phyloP scores from a whole-genome alignment of 495 filamentous ascomycete species.

The Cercophora scortea region DNA sequence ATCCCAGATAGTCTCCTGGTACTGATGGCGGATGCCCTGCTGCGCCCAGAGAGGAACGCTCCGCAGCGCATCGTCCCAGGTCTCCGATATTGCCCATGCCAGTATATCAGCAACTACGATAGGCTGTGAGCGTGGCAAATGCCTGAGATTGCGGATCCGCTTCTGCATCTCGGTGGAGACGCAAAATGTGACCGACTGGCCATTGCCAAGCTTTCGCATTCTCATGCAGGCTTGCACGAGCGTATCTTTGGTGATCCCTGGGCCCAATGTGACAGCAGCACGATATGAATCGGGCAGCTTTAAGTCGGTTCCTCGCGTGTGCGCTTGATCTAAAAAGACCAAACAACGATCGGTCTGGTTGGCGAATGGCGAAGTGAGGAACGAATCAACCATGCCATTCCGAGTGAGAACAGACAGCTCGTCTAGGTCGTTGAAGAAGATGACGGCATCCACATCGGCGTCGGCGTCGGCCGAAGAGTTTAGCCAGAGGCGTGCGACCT shows the following conservation, averaged over 20 bases:
- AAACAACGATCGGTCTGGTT: slow-evolving; percentile 54
- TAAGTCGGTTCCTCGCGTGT: slow-evolving; percentile 70
- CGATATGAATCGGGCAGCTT: slow-evolving; percentile 51
- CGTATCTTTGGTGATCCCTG: slow-evolving; percentile 61
- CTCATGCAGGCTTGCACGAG: slow-evolving; percentile 70
- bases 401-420: slow-evolving; percentile 39
- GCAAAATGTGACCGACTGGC: slow-evolving; percentile 56
- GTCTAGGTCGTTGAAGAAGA: slow-evolving; percentile 48
- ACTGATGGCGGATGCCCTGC: slow-evolving; percentile 46
- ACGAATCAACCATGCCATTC: slow-evolving; percentile 35
- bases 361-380: slow-evolving; percentile 54
- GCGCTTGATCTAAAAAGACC: slow-evolving; percentile 67
- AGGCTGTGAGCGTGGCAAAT: background rate
- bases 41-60: slow-evolving; percentile 52
- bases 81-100: slow-evolving; percentile 51
- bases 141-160: slow-evolving; percentile 22
- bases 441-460: slow-evolving; percentile 31
- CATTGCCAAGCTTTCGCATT: slow-evolving; percentile 53
- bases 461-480: slow-evolving; percentile 6
- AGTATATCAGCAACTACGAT: slow-evolving; percentile 46
- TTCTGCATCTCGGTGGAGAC: slow-evolving; percentile 44
- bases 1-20: slow-evolving; percentile 24
- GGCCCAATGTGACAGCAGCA: slow-evolving; percentile 63
- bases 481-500: slow-evolving; percentile 47
- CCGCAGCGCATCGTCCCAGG: slow-evolving; percentile 38